Evolutionary conservation across 805 yeast genomes (phyloP).

Genomic region (Candida rishiriensis): DNA sequence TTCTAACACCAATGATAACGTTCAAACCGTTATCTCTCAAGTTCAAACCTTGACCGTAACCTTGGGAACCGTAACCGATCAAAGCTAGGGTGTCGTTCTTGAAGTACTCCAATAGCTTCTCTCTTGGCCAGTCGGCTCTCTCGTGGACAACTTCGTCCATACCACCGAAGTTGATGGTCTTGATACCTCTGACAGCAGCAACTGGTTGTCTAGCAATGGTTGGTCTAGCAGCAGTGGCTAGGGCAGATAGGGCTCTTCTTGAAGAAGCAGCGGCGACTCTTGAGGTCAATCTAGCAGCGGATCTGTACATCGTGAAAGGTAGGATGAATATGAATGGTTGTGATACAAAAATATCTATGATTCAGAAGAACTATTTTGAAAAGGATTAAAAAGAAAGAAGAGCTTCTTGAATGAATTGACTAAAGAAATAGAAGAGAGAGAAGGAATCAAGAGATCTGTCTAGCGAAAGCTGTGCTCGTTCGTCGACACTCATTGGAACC

Average conservation of each 20-base stretch:
- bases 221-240: slow-evolving; percentile 45
- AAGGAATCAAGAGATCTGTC: too few relatives aligned
- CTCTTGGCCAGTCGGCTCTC: slow-evolving; percentile 99
- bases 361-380: too few relatives aligned
- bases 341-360: slow-evolving; percentile 5
- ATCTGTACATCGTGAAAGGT: slow-evolving; percentile 31
- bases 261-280: slow-evolving; percentile 42
- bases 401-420: too few relatives aligned
- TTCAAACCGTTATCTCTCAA: slow-evolving; percentile 98
- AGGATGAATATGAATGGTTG: slow-evolving; percentile 13
- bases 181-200: slow-evolving; percentile 79
- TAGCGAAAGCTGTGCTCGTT: too few relatives aligned
- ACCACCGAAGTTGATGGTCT: slow-evolving; percentile 97
- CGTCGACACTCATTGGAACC: too few relatives aligned
- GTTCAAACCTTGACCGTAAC: slow-evolving; percentile 99
- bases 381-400: background rate
- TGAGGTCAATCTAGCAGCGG: slow-evolving; percentile 45
- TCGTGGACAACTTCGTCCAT: slow-evolving; percentile 93
- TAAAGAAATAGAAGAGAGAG: too few relatives aligned
- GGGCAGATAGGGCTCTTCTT: slow-evolving; percentile 55
- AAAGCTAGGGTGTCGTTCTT: slow-evolving; percentile 96
- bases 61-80: slow-evolving; percentile 99
- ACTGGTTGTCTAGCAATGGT: slow-evolving; percentile 34
- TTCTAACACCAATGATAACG: slow-evolving; percentile 97
- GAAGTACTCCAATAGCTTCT: slow-evolving; percentile 92